Evolutionary conservation across 129 eudicot species (phyloP).

Genomic region (Heracleum sosnowskyi): DNA sequence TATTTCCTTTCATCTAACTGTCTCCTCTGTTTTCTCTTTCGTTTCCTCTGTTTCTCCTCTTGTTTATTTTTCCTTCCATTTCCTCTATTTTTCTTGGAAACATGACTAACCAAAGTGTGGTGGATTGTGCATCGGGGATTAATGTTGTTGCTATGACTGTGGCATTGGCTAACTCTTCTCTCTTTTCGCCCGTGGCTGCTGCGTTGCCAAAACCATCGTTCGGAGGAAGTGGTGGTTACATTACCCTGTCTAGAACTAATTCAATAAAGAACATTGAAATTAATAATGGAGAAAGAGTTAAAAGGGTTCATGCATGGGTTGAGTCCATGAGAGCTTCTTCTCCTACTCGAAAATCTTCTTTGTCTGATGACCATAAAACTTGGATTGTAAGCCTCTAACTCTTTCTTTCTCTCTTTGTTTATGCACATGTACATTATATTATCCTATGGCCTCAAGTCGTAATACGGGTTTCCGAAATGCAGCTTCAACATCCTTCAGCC

Average conservation of each 20-base stretch:
- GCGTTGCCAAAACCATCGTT: conserved; percentile 21
- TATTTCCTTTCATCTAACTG: neutral
- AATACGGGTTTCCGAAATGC: neutral
- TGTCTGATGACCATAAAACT: conserved; percentile 28
- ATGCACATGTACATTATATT: neutral
- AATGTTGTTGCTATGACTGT: conserved; percentile 29
- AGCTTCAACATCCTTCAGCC: conserved; percentile 81
- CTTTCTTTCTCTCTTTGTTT: neutral
- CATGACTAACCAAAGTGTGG: conserved; percentile 54
- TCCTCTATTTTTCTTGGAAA: neutral
- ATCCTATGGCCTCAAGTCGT: neutral
- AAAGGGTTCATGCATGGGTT: conserved; percentile 41
- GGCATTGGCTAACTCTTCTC: conserved; percentile 27
- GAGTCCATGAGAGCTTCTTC: conserved; percentile 93
- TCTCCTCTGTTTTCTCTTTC: neutral
- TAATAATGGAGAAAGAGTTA: conserved; percentile 10
- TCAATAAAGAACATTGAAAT: conserved; percentile 38
- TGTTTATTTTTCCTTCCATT: neutral
- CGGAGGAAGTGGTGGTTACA: neutral
- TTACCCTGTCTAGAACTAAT: conserved; percentile 20
- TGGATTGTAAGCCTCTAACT: conserved; percentile 51
- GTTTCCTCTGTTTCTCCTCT: neutral
- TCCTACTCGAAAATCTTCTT: conserved; percentile 42
- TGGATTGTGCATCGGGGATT: conserved; percentile 44
- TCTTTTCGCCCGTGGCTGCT: conserved; percentile 20